phyloP scores from a whole-genome alignment of 169 alveolate genomes.

The Cystoisospora suis region DNA sequence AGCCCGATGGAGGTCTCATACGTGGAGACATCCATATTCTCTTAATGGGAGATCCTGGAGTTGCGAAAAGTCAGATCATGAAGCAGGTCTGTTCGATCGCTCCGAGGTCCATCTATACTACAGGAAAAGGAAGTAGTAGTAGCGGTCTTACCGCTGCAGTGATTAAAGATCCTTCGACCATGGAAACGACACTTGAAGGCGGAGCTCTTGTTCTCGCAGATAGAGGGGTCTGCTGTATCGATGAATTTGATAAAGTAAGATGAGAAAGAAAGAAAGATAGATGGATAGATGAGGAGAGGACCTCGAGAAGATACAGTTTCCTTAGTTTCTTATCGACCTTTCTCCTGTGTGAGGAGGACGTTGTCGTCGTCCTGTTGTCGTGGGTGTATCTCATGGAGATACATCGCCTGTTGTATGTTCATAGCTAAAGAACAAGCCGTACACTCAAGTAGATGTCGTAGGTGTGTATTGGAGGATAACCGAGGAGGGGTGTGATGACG shows the following conservation, averaged over 20 bases:
- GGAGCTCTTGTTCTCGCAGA: constrained; percentile 99
- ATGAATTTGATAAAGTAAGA: constrained; percentile 99
- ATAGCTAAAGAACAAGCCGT: too few species aligned
- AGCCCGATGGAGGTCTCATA: constrained; percentile 93
- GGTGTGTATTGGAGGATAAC: too few species aligned
- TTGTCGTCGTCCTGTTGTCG: too few species aligned
- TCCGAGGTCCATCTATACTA: constrained; percentile 92
- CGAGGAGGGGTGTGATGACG: too few species aligned
- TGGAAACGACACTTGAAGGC: constrained; percentile 97
- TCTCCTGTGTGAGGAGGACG: too few species aligned
- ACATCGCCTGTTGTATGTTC: too few species aligned
- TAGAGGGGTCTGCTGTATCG: constrained; percentile 96
- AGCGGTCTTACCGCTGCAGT: constrained; percentile 99
- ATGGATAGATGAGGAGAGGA: constrained; percentile 90
- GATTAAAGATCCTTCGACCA: constrained; percentile 82
- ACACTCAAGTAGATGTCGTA: too few species aligned
- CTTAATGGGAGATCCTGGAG: constrained; percentile 95
- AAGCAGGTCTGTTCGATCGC: constrained; percentile 82
- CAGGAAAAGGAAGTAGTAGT: constrained; percentile 98
- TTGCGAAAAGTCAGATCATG: constrained; percentile 95
- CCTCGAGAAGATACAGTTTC: too few species aligned
- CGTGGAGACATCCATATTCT: constrained; percentile 96
- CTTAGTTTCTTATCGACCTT: too few species aligned
- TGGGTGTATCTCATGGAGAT: too few species aligned
- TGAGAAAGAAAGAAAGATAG: constrained; percentile 73